Evolutionary conservation across 805 yeast species (phyloP).

Genomic region (Suhomyces tanzawaensis): DNA sequence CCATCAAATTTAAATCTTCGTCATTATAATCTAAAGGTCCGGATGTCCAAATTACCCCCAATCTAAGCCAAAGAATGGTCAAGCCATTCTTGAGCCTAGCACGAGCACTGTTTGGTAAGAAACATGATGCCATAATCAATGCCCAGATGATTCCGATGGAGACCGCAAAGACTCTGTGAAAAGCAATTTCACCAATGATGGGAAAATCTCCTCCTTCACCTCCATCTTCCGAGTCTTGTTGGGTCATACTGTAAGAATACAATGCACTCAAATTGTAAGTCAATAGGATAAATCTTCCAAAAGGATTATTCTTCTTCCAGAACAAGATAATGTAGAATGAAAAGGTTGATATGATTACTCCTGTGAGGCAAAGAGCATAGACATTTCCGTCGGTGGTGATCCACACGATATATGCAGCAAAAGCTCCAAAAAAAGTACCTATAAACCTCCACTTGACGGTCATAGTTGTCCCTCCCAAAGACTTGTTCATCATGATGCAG

Average conservation of each 20-base stretch:
- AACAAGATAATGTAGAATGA: constrained; percentile 58
- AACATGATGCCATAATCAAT: constrained; percentile 57
- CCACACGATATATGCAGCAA: constrained; percentile 62
- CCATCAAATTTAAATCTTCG: constrained; percentile 28
- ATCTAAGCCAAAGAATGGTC: constrained; percentile 69
- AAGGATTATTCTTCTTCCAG: constrained; percentile 64
- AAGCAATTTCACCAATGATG: constrained; percentile 67
- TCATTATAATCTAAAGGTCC: constrained; percentile 59
- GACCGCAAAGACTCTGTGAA: constrained; percentile 74
- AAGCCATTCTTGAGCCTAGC: constrained; percentile 62
- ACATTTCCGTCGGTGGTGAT: constrained; percentile 53
- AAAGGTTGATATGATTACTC: constrained; percentile 47
- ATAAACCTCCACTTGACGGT: constrained; percentile 70
- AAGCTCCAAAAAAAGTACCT: constrained; percentile 75
- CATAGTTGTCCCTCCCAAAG: constrained; percentile 81
- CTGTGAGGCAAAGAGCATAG: constrained; percentile 47
- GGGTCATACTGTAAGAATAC: constrained; percentile 67
- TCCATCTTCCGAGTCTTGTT: constrained; percentile 53
- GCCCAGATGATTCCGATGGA: constrained; percentile 78
- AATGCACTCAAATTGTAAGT: constrained; percentile 78
- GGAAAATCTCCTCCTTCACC: constrained; percentile 73
- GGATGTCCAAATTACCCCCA: constrained; percentile 79
- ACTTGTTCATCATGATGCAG: constrained; percentile 80
- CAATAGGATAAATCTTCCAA: constrained; percentile 66
- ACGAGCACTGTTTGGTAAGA: constrained; percentile 77